Percentiles rank a stretch among this genome's conserved stretches.
Conservation (phyloP, 352 stramenopile genomes). For the Globisporangium barbulae region DNA sequence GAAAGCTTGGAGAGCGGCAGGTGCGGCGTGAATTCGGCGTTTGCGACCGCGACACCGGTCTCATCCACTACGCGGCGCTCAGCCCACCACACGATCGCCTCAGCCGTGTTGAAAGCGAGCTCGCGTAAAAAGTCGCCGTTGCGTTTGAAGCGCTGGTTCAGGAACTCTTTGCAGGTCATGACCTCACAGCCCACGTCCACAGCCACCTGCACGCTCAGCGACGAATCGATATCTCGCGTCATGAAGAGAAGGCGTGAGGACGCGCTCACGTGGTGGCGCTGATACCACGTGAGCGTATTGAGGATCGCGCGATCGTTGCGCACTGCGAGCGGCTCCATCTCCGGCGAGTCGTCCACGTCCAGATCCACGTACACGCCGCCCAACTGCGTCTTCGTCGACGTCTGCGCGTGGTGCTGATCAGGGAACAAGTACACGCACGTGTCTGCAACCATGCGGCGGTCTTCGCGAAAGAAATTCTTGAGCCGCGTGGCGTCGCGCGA, state of each 20-base stretch:
- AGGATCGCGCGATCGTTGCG: conserved; percentile 47
- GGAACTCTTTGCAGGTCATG: conserved; percentile 54
- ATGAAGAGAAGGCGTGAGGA: conserved; percentile 52
- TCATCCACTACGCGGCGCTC: conserved; percentile 23
- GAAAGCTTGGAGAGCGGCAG: conserved; percentile 32
- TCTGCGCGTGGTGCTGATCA: conserved; percentile 67
- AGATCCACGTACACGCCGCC: conserved; percentile 16
- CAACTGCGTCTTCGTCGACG: conserved; percentile 37
- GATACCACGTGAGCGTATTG: conserved; percentile 68
- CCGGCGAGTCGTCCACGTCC: conserved; percentile 17
- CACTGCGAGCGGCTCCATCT: conserved; percentile 33
- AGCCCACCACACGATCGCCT: conserved; percentile 47
- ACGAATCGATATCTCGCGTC: conserved; percentile 44
- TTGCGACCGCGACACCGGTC: conserved; percentile 19
- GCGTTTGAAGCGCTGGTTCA: conserved; percentile 36
- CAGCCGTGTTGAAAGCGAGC: conserved; percentile 56
- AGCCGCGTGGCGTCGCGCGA: conserved; percentile 62
- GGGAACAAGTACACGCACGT: conserved; percentile 62
- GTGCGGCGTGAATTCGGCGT: conserved; percentile 60
- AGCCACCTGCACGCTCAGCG: conserved; percentile 34
- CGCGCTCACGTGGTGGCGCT: conserved; percentile 31
- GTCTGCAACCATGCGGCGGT: conserved; percentile 37
- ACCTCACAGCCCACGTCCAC: conserved; percentile 39
- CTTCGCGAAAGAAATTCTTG: conserved; percentile 63
- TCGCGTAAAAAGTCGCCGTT: conserved; percentile 46